These are phyloP conservation scores for Coriaria nepalensis DNA, from an alignment of 306 rosid genomes.

Conservation along the genomic window DNA sequence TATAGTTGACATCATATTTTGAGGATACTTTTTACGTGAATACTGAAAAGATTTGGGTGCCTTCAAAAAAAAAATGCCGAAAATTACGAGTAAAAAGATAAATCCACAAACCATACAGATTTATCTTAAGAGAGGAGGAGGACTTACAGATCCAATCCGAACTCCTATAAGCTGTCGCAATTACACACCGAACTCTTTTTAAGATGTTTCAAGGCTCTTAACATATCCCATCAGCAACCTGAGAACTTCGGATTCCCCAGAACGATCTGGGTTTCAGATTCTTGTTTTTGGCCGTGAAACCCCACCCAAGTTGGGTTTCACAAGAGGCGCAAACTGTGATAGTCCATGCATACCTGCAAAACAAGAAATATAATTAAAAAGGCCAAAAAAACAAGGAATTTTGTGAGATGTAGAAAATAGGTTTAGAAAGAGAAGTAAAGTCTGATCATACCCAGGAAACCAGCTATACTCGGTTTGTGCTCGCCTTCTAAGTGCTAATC, in stretches of 20 bases:
- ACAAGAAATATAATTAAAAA: slow-evolving; percentile 2
- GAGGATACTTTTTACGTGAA: too few relatives aligned
- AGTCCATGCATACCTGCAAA: slow-evolving; percentile 86
- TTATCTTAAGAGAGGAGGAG: neutral
- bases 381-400: neutral
- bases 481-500: slow-evolving; percentile 51
- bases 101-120: slow-evolving; percentile 1
- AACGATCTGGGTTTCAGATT: slow-evolving; percentile 58
- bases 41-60: too few relatives aligned
- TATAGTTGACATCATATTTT: too few relatives aligned
- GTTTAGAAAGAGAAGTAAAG: too few relatives aligned
- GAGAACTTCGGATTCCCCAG: slow-evolving; percentile 79
- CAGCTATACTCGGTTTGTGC: slow-evolving; percentile 65
- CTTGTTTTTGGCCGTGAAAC: slow-evolving; percentile 55
- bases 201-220: neutral
- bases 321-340: slow-evolving; percentile 54
- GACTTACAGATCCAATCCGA: neutral
- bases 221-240: slow-evolving; percentile 49
- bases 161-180: neutral
- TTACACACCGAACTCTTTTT: slow-evolving; percentile 7
- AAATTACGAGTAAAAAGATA: neutral
- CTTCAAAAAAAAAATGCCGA: too few relatives aligned
- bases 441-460: slow-evolving; percentile 86
- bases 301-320: slow-evolving; percentile 77
- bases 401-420: too few relatives aligned